Base-by-base conservation (phyloP, 2,329 filamentous ascomycete genomes). In the Penicillium oxalicum region DNA sequence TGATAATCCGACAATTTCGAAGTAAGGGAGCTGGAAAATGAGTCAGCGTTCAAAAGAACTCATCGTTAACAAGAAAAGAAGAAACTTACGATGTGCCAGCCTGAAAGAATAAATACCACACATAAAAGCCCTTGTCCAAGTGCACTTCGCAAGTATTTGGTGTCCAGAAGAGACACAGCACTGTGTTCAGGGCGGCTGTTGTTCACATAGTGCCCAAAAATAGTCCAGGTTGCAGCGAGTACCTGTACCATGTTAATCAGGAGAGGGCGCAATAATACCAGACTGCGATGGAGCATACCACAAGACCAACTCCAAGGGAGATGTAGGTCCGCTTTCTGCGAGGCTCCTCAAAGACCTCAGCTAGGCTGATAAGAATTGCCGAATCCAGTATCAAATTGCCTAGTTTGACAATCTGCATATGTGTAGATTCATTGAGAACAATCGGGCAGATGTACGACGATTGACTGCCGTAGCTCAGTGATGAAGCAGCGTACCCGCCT, bases 381-480 rank as follows among this genome's bases (percentile, higher is more conserved):
- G 67, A 61, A 53, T 80, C 76, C 18, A 77, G 50, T 6, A 69
- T 28, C 1, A 69, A 53, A 25, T 65, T 69, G 26, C 70, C 29
- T 28, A 68, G 46, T 52, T 72, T 71, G 42, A 75, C 52, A 3
- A 59, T 52, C 5, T 67, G 70, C 6, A 75, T 57, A 8, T 60
- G 56, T 44, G 60, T 53, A 28, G 60, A 58, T 34, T 69, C 63
- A 13, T 61, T 54, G 28, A 68, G 64, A 1, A 64, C 57, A 9
- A 69, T 60, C 2, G 75, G 70, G 55, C 77, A 80, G 24, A 79
- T 75, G 49, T 75, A 75, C 3, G 74, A 77, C 12, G 75, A 76
- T 36, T 61, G 57, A 12, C 65, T 69, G 39, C 64, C 68, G 35
- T 59, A 51, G 6, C 66, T 60, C 12, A 73, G 61, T 1, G 62